Evolutionary conservation across 108 stramenopile species (phyloP).

Genomic region (Nitzschia sp.): DNA sequence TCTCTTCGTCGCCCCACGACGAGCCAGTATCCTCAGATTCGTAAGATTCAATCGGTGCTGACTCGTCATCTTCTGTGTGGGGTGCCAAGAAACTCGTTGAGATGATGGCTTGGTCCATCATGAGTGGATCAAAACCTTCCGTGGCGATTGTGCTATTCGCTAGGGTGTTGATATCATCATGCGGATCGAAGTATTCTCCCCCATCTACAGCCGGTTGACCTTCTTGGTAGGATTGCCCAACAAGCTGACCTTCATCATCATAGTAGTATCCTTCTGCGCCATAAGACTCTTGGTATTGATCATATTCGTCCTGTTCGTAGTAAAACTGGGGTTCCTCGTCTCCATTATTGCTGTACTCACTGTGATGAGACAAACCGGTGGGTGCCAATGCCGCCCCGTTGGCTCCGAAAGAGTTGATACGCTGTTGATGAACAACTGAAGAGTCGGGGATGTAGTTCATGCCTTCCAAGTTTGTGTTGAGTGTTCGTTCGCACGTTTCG

Average conservation of each 20-base stretch:
- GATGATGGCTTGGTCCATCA: neutral
- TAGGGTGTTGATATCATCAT: constrained; percentile 5
- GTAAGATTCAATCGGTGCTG: neutral
- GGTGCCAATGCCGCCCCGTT: neutral
- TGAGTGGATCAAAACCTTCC: neutral
- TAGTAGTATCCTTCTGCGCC: constrained; percentile 17
- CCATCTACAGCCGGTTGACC: no score
- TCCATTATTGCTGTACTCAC: neutral
- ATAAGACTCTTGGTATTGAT: constrained; percentile 8
- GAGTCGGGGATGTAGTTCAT: constrained; percentile 5
- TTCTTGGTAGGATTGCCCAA: neutral
- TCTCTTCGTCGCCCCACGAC: constrained; percentile 16
- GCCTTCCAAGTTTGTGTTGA: constrained; percentile 25
- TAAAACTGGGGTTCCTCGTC: constrained; percentile 13
- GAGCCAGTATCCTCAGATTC: constrained; percentile 8
- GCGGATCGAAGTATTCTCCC: constrained; percentile 1
- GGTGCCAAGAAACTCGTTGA: neutral
- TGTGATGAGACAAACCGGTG: neutral
- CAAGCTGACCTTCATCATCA: constrained; percentile 8
- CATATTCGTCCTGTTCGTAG: constrained; percentile 5
- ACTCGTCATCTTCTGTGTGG: constrained; percentile 4
- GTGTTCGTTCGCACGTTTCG: constrained; percentile 10
- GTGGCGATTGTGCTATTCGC: constrained; percentile 16
- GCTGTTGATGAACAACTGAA: neutral
- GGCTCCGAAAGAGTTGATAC: neutral